Percentiles rank a stretch among this genome's conserved stretches.
phyloP scores from a whole-genome alignment of 2,329 filamentous ascomycete species.

The Talaromyces sp. region DNA sequence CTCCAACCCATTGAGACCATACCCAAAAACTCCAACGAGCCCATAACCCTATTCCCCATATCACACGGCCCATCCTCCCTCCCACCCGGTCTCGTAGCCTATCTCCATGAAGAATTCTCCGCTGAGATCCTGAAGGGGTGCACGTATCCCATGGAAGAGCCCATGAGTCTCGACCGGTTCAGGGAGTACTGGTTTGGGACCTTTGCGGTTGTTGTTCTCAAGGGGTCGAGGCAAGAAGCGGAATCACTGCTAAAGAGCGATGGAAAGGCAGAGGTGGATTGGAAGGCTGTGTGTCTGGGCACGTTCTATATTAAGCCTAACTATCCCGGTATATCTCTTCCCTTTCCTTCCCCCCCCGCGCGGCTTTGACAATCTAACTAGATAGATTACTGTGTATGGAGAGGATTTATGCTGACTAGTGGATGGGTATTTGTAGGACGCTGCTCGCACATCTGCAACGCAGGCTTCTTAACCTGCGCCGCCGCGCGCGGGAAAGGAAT shows the following conservation, averaged over 20 bases:
- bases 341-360: too few relatives aligned
- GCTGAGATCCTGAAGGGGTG: constrained; percentile 35
- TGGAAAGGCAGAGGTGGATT: constrained; percentile 28
- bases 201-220: constrained; percentile 34
- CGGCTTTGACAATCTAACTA: background rate
- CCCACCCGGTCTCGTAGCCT: constrained; percentile 26
- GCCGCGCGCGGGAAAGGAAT: constrained; percentile 35
- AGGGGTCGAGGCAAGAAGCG: constrained; percentile 19
- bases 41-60: constrained; percentile 25
- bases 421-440: constrained; percentile 26
- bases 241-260: background rate
- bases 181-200: constrained; percentile 40
- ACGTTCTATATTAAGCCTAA: constrained; percentile 44
- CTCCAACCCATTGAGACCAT: constrained; percentile 26
- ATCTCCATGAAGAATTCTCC: constrained; percentile 34
- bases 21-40: constrained; percentile 24
- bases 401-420: background rate
- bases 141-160: constrained; percentile 40
- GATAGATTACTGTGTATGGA: background rate
- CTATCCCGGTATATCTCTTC: constrained; percentile 35
- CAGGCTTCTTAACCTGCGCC: constrained; percentile 35
- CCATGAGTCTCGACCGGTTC: constrained; percentile 31
- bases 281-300: constrained; percentile 36
- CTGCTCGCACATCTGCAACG: constrained; percentile 41
- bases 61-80: constrained; percentile 25